A percentile compares a stretch with the other conserved stretches of the same genome.
Conservation (phyloP, 495 filamentous ascomycete genomes). For the Parmelia sp. region DNA sequence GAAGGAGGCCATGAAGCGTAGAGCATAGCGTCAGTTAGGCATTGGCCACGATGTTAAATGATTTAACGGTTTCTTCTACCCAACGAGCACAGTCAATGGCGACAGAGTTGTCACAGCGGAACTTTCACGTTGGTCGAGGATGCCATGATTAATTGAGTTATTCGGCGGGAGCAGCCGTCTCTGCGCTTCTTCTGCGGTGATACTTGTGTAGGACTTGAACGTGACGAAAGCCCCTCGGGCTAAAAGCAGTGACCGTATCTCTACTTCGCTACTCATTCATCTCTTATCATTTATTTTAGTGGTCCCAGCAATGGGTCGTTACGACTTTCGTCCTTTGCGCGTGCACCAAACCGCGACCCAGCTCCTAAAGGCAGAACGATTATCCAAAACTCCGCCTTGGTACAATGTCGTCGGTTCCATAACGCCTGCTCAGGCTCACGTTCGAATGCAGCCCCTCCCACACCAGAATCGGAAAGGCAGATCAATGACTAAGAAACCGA, state of each 20-base stretch:
- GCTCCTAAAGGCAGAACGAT: slow-evolving; percentile 47
- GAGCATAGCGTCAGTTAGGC: slow-evolving; percentile 51
- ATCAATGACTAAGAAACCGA: slow-evolving; percentile 54
- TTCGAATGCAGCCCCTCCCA: slow-evolving; percentile 60
- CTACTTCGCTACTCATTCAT: not conserved
- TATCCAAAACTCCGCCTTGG: slow-evolving; percentile 61
- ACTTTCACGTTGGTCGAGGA: not conserved
- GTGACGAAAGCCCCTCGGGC: too few relatives aligned
- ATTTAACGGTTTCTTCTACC: not conserved
- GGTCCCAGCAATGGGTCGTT: slow-evolving; percentile 51
- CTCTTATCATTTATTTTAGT: not conserved
- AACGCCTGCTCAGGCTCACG: slow-evolving; percentile 72
- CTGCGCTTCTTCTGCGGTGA: too few relatives aligned
- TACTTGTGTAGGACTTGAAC: too few relatives aligned
- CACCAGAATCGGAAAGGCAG: slow-evolving; percentile 52
- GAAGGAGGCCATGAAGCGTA: slow-evolving; percentile 58
- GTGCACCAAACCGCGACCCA: slow-evolving; percentile 61
- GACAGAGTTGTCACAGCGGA: not conserved
- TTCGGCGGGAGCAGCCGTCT: not conserved
- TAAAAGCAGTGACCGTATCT: too few relatives aligned
- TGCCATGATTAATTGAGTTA: not conserved
- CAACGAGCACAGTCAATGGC: not conserved
- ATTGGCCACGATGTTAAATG: not conserved
- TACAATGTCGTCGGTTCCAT: slow-evolving; percentile 63
- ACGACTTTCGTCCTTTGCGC: slow-evolving; percentile 65